Evolutionary conservation across 192 early-diverging fungal genomes (phyloP).

Genomic region (Backusella morwellensis): DNA sequence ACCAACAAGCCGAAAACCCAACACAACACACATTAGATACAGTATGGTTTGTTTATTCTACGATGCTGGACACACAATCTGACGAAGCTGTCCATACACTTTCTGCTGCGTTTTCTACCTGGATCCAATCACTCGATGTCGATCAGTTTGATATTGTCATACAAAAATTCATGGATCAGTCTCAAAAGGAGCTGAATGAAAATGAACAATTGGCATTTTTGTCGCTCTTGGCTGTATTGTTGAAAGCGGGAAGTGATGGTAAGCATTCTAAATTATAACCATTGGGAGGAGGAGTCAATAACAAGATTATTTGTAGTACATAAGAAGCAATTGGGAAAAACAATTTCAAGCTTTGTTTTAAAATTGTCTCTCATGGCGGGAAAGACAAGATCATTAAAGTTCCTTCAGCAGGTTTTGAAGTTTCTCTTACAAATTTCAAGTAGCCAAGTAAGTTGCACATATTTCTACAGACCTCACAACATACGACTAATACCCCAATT

Average conservation of each 20-base stretch:
- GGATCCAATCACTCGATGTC: constrained; percentile 14
- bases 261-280: neutral
- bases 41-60: constrained; percentile 32
- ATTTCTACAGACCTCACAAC: too few relatives aligned
- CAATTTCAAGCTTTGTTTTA: constrained; percentile 35
- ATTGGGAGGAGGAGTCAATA: neutral
- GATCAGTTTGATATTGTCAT: constrained; percentile 13
- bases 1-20: constrained; percentile 9
- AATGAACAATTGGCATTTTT: constrained; percentile 4
- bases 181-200: constrained; percentile 2
- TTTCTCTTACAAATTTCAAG: constrained; percentile 38
- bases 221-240: constrained; percentile 11
- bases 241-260: constrained; percentile 21
- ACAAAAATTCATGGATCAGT: constrained; percentile 6
- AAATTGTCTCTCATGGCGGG: constrained; percentile 39
- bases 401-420: constrained; percentile 31
- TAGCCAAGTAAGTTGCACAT: constrained; percentile 25
- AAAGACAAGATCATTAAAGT: constrained; percentile 33
- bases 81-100: constrained; percentile 1
- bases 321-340: constrained; percentile 35
- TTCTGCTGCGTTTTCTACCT: neutral
- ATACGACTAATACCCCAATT: too few relatives aligned
- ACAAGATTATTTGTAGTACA: constrained; percentile 26
- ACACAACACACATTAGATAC: constrained; percentile 16
- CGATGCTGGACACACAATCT: neutral